Percentiles rank a stretch among this genome's conserved stretches.
Conservation (phyloP, 2,329 filamentous ascomycete species). For the Ceratocystiopsis sp. region DNA sequence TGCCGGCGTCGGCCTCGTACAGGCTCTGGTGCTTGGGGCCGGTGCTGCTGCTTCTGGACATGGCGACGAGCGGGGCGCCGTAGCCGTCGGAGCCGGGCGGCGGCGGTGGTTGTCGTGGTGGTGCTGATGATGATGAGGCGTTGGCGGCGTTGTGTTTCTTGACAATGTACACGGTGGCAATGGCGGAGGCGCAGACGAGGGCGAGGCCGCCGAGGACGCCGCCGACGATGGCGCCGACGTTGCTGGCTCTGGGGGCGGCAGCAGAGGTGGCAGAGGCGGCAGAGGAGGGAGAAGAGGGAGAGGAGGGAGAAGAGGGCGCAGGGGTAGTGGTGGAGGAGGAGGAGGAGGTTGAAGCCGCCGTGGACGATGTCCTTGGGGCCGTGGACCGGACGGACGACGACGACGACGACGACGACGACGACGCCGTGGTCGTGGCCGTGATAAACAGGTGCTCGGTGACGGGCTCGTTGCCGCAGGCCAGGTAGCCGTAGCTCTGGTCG, state of each 20-base stretch:
- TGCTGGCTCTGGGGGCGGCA: background rate
- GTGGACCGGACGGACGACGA: too few relatives aligned
- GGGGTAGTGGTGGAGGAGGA: background rate
- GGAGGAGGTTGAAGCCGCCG: background rate
- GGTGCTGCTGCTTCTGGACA: too few relatives aligned
- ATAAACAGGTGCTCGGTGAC: slow-evolving; percentile 1
- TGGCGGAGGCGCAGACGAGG: slow-evolving; percentile 15
- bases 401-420: background rate
- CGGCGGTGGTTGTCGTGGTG: background rate
- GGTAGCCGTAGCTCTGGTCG: slow-evolving; percentile 19
- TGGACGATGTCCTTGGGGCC: background rate
- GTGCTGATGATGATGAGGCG: background rate
- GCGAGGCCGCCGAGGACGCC: slow-evolving; percentile 12
- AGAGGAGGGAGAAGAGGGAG: too few relatives aligned
- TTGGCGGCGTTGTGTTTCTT: slow-evolving; percentile 3
- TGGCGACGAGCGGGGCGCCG: too few relatives aligned
- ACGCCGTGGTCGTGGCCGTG: slow-evolving; percentile 6
- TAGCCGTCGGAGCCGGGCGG: too few relatives aligned
- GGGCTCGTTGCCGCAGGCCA: slow-evolving; percentile 15
- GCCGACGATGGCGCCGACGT: slow-evolving; percentile 12
- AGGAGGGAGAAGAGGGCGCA: too few relatives aligned
- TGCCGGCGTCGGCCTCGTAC: too few relatives aligned
- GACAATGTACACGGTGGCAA: slow-evolving; percentile 10
- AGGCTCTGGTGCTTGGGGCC: too few relatives aligned
- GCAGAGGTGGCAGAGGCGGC: too few relatives aligned